These are phyloP conservation scores for Apiospora malaysiana DNA, from an alignment of 2,329 filamentous ascomycete genomes.

Conservation along the genomic window DNA sequence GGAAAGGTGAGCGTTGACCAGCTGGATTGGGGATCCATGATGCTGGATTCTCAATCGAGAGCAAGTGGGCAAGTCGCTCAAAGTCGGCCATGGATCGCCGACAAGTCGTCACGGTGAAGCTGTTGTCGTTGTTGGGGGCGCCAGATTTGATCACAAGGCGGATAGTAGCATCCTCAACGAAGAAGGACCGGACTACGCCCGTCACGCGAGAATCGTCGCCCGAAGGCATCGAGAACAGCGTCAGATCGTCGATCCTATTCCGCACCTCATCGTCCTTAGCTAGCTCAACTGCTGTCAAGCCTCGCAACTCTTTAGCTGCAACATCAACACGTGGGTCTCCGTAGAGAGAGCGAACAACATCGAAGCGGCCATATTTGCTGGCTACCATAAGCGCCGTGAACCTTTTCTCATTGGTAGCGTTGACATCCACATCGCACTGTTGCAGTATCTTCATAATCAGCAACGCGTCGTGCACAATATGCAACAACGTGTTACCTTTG, in stretches of 20 bases:
- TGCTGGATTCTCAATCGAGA: conserved; percentile 88
- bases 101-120: conserved; percentile 93
- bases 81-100: conserved; percentile 88
- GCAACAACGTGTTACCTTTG: conserved; percentile 94
- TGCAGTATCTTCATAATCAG: conserved; percentile 78
- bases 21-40: conserved; percentile 89
- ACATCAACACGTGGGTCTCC: conserved; percentile 87
- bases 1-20: conserved; percentile 84
- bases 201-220: conserved; percentile 83
- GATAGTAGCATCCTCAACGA: conserved; percentile 94
- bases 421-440: conserved; percentile 92
- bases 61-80: conserved; percentile 83
- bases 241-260: conserved; percentile 93
- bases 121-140: conserved; percentile 79
- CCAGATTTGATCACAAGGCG: conserved; percentile 94
- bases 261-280: conserved; percentile 98
- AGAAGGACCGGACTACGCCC: conserved; percentile 92
- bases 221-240: conserved; percentile 77
- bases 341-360: conserved; percentile 89
- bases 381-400: conserved; percentile 98
- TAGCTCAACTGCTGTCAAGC: conserved; percentile 91
- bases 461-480: conserved; percentile 87
- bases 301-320: conserved; percentile 81
- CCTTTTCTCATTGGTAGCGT: conserved; percentile 91
- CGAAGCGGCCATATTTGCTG: conserved; percentile 95